A percentile compares a stretch with the other conserved stretches of the same genome.
Conservation (phyloP, 2,329 filamentous ascomycete species). For the Ophiostoma novo-ulmi region DNA sequence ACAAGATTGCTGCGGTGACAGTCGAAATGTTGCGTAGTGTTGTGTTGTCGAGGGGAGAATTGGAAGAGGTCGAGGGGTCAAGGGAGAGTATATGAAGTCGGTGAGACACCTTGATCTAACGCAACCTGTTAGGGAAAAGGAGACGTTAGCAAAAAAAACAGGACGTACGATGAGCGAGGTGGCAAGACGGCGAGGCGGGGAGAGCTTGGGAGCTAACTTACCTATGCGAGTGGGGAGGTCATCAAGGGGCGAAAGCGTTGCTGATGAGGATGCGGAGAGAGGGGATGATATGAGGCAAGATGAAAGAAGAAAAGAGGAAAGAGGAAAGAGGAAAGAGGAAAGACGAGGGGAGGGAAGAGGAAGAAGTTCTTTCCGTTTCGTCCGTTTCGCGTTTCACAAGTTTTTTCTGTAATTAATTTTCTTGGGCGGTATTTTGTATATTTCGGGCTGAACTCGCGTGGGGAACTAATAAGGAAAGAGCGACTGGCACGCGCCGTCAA, state of each 20-base stretch:
- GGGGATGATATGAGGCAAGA: not conserved
- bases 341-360: not conserved
- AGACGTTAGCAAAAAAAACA: not conserved
- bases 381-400: not conserved
- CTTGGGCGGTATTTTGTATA: not conserved
- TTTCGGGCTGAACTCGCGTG: not conserved
- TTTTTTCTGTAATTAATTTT: not conserved
- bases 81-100: not conserved
- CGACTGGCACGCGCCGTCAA: not conserved
- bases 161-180: not conserved
- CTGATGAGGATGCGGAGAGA: not conserved
- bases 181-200: not conserved
- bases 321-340: conserved; percentile 23
- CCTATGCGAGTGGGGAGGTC: not conserved
- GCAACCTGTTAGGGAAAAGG: not conserved
- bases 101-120: not conserved
- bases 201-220: not conserved
- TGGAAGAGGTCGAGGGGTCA: not conserved
- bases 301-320: not conserved
- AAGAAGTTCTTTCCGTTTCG: not conserved
- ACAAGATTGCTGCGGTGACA: too few relatives aligned
- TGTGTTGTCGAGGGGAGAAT: not conserved
- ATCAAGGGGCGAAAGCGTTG: not conserved
- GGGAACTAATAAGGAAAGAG: conserved; percentile 3
- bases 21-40: not conserved